Evolutionary conservation across 495 filamentous ascomycete genomes (phyloP).

Genomic region (Cryomyces antarcticus): DNA sequence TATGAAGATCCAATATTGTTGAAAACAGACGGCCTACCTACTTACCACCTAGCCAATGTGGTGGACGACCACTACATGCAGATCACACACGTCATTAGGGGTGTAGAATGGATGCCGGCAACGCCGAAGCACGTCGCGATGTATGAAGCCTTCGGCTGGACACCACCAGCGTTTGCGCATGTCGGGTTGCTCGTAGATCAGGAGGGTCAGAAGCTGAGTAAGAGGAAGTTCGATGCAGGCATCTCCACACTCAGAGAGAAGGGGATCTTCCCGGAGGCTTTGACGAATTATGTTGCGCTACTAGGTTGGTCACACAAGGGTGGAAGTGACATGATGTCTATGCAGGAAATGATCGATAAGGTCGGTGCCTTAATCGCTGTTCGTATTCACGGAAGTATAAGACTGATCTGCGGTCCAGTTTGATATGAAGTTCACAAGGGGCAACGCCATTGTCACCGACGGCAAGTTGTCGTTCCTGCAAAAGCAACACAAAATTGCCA

Average conservation of each 20-base stretch:
- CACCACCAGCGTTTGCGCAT: constrained; percentile 66
- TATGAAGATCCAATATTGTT: constrained; percentile 68
- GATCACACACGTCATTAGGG: constrained; percentile 88
- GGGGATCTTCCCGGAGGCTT: constrained; percentile 48
- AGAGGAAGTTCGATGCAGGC: constrained; percentile 54
- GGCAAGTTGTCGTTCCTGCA: constrained; percentile 70
- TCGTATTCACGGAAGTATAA: background rate
- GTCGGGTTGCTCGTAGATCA: constrained; percentile 67
- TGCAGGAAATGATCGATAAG: constrained; percentile 47
- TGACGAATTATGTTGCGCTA: constrained; percentile 69
- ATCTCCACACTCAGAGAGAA: constrained; percentile 45
- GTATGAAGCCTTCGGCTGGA: constrained; percentile 79
- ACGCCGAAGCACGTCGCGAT: constrained; percentile 76
- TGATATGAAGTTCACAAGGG: constrained; percentile 64
- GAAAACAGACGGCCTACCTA: constrained; percentile 79
- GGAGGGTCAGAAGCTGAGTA: constrained; percentile 69
- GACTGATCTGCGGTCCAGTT: constrained; percentile 28
- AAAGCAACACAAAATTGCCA: constrained; percentile 35
- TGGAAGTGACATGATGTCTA: constrained; percentile 43
- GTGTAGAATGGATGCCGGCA: constrained; percentile 83
- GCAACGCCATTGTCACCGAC: constrained; percentile 68
- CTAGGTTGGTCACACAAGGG: constrained; percentile 65
- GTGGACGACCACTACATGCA: constrained; percentile 88
- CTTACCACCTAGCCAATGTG: constrained; percentile 93
- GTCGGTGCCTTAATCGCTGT: constrained; percentile 21